Base-by-base conservation (phyloP, 176 grass and related monocot species). In the Neostapfia colusana region DNA sequence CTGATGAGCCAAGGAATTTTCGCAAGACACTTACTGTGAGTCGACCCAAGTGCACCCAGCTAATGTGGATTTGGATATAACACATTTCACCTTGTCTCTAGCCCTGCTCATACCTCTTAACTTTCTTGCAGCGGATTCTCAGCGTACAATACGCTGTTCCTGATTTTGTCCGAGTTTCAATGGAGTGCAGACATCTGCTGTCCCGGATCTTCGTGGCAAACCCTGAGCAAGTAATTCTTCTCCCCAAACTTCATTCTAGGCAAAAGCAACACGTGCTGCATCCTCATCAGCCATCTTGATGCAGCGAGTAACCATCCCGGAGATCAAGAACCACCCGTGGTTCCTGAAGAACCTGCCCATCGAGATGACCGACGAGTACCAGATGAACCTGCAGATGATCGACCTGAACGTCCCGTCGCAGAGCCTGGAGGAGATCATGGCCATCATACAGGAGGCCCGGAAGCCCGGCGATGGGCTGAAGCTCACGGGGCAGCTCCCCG, bases 271-370 rank as follows among this genome's bases (percentile, higher is more conserved):
- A 16, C 4, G 6, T 45, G 7, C 35, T n/a, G 50, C 53, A 53
- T 82, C 69, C 81, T 88, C 37, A 81, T 24, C 18, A 43, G 35
- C 6, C 16, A 20, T 70, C 3, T 83, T 63, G 15, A 7, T 79
- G 83, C 85, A 99, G 96, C 81, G 96, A 65, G 90, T 99, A 72
- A 90, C 92, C 28, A 95, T 99, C 74, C 89, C 92, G 11, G 92
- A 99, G 85, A 99, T 99, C 73, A 99, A 99, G 78, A 93, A 81
- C 45, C 92, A 99, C 74, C 96, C 92, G 3, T 99, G 96, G 96
- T 99, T 99, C 78, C 76, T 93, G 58, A 93, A 93, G 85, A 99
- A 99, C 70, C 84, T 99, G 56, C 96, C 96, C 0, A 79, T 99
- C 34, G 96, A 99, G 86, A 90, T 99, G 79, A 90, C 88, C 0